Base-by-base conservation (phyloP, 495 filamentous ascomycete genomes). In the Tirmania nivea region DNA sequence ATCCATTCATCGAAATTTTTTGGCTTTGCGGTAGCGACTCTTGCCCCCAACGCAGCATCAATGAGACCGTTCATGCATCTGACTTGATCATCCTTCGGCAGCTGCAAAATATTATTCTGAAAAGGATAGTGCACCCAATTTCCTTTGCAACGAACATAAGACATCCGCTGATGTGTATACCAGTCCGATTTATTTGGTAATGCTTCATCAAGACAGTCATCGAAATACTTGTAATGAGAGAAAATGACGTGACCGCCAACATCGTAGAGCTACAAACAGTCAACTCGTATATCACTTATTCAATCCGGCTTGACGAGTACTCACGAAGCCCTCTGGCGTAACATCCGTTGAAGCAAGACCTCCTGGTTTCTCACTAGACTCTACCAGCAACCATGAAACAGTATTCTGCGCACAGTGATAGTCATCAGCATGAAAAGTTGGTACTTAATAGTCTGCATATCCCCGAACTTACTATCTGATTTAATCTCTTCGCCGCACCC, bases 181-280 rank as follows among this genome's bases (percentile, higher is more conserved):
- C 90, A 97, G 73, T 97, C 92, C 51, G 84, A 78, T 51, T 83
- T 76, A 68, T 86, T 84, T 58, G 90, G 92, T 48, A 97, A 78
- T 54, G 90, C 90, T 73, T 97, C 88, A 65, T 94, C 73, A 67
- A 97, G 83, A 73, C 86, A 93, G 72, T 97, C 92, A 71, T 97
- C 90, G 68, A 97, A 97, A 79, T 97, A 97, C 71, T 94, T 94
- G 79, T 96, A 97, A 77, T 97, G 90, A 56, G 90, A 97, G 78
- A 97, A 97, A 69, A 97, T 96, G 71, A 97, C 90, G 71, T 97
- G 90, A 61, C 90, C 90, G 66, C 90, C 90, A 62, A 97, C 90
- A 74, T 97, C 90, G 75, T 94, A 97, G 60, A 97, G 80, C 89
- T 96, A 61, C 16, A 49, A 60, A 62, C 50, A 67, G 63, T 52